Conservation (phyloP, 345 rosid species). For the Carallia brachiata region DNA sequence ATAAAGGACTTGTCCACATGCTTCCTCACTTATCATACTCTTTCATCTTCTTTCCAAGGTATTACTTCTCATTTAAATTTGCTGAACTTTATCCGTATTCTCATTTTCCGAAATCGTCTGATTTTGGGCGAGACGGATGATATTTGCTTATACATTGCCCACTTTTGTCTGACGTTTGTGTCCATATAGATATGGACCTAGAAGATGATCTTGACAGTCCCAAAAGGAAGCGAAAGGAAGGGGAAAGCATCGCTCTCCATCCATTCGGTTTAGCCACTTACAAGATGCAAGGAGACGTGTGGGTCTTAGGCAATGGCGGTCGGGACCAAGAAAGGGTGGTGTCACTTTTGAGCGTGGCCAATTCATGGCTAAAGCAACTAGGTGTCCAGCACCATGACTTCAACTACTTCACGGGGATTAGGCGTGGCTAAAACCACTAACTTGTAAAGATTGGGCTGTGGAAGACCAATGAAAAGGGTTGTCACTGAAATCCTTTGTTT, state of each 20-base stretch:
- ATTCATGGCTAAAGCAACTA: slow-evolving; percentile 98
- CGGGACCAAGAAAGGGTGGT: slow-evolving; percentile 75
- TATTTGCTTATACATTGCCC: neutral
- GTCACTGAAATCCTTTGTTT: slow-evolving; percentile 12
- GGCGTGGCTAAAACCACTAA: slow-evolving; percentile 49
- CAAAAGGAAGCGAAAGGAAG: slow-evolving; percentile 51
- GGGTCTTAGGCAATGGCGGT: slow-evolving; percentile 76
- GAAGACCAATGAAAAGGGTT: slow-evolving; percentile 12
- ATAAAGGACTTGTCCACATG: slow-evolving; percentile 95
- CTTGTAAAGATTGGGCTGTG: slow-evolving; percentile 1
- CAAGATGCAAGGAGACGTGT: slow-evolving; percentile 97
- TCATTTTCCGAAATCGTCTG: neutral
- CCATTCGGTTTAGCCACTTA: slow-evolving; percentile 96
- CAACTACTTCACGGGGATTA: slow-evolving; percentile 72
- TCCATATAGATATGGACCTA: slow-evolving; percentile 57
- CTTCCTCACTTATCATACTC: slow-evolving; percentile 95
- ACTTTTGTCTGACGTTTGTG: neutral
- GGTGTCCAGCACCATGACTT: slow-evolving; percentile 97
- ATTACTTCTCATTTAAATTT: neutral
- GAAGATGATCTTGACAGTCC: slow-evolving; percentile 57
- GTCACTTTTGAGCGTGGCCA: slow-evolving; percentile 88
- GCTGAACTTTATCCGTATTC: neutral
- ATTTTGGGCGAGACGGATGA: neutral
- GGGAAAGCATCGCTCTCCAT: slow-evolving; percentile 60
- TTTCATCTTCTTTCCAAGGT: slow-evolving; percentile 98